phyloP scores from a whole-genome alignment of 768 basidiomycete species.

The Boletus tylopilopsis region DNA sequence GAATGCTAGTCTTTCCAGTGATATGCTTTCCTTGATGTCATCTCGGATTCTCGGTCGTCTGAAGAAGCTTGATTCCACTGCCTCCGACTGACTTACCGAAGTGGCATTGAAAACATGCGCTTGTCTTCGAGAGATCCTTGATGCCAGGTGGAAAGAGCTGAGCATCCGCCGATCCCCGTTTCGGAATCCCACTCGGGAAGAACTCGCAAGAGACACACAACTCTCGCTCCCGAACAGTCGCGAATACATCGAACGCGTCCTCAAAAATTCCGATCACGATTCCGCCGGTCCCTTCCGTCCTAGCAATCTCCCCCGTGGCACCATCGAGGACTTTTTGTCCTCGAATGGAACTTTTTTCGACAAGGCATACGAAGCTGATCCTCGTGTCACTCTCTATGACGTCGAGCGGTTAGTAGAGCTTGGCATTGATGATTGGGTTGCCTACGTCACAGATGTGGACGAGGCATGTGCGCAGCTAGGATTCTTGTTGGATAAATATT shows the following conservation, averaged over 20 bases:
- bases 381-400: too few relatives aligned
- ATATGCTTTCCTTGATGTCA: neutral
- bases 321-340: constrained; percentile 15
- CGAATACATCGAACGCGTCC: neutral
- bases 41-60: neutral
- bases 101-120: neutral
- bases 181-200: neutral
- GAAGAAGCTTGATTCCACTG: neutral
- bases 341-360: too few relatives aligned
- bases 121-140: neutral
- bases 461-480: constrained; percentile 1
- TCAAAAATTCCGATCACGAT: neutral
- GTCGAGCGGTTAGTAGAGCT: too few relatives aligned
- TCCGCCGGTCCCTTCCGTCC: constrained; percentile 1
- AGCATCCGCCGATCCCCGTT: neutral
- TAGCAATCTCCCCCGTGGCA: neutral
- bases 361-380: too few relatives aligned
- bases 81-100: neutral
- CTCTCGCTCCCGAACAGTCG: neutral
- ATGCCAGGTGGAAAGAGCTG: neutral
- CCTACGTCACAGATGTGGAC: too few relatives aligned
- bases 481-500: constrained; percentile 22
- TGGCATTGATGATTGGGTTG: too few relatives aligned
- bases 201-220: neutral
- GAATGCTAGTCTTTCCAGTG: neutral